phyloP scores from a whole-genome alignment of 371 early-diverging fungal species.

The Syncephalastrum sp. region DNA sequence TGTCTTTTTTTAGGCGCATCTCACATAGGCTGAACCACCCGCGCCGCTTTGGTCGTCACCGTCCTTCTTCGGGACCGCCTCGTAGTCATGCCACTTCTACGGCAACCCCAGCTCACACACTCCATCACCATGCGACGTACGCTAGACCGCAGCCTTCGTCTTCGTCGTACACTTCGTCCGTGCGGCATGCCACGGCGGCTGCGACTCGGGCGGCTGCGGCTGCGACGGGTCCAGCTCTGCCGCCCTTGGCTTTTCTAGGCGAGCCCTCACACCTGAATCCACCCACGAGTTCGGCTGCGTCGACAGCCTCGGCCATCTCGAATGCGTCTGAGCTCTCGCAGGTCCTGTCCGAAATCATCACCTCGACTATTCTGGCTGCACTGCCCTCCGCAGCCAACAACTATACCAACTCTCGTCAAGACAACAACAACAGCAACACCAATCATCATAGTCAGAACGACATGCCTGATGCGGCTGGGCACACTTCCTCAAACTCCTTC shows the following conservation, averaged over 20 bases:
- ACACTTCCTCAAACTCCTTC: slow-evolving; percentile 9
- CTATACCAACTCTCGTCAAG: slow-evolving; percentile 1
- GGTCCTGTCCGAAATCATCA: slow-evolving; percentile 25
- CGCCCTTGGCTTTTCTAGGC: slow-evolving; percentile 9
- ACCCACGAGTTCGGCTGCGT: slow-evolving; percentile 20
- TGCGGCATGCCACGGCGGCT: slow-evolving; percentile 24
- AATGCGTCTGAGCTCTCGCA: slow-evolving; percentile 21
- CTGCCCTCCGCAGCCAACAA: slow-evolving; percentile 10
- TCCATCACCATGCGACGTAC: not conserved
- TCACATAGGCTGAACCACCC: slow-evolving; percentile 18
- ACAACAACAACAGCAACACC: slow-evolving; percentile 12
- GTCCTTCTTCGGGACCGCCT: slow-evolving; percentile 1
- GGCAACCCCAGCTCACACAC: not conserved
- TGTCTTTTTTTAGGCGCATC: slow-evolving; percentile 22
- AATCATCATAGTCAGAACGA: not conserved
- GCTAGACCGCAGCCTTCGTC: too few species aligned
- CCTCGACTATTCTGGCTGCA: slow-evolving; percentile 19
- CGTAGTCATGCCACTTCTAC: not conserved
- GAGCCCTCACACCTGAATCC: slow-evolving; percentile 8
- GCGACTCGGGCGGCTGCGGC: slow-evolving; percentile 25
- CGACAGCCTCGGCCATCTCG: slow-evolving; percentile 21
- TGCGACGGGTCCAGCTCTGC: slow-evolving; percentile 23
- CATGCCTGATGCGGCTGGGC: too few species aligned
- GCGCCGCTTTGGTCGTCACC: slow-evolving; percentile 22
- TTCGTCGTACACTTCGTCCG: not conserved